Percentiles rank a stretch among this genome's conserved stretches.
These are phyloP conservation scores for Coniochaeta sp. DNA, from an alignment of 2,329 filamentous ascomycete genomes.

Conservation along the genomic window DNA sequence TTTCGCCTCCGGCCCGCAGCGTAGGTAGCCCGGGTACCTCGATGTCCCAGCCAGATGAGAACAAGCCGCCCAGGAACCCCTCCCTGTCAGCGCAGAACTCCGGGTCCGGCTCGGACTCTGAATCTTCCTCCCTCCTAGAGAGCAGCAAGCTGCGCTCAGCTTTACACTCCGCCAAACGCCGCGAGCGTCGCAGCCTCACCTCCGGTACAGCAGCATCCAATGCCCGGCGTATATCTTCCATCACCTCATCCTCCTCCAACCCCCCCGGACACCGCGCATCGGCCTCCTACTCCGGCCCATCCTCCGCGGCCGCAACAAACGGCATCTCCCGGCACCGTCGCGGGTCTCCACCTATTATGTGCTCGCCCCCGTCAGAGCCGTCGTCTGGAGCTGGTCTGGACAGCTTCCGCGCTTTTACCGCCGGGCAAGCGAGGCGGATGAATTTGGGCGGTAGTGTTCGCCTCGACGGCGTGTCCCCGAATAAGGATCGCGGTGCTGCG, in stretches of 20 bases:
- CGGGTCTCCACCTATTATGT: conserved; percentile 47
- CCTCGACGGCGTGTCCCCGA: conserved; percentile 16
- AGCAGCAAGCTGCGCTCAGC: conserved; percentile 47
- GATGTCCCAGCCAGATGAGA: conserved; percentile 33
- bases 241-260: conserved; percentile 25
- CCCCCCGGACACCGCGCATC: conserved; percentile 19
- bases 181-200: conserved; percentile 32
- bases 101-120: conserved; percentile 39
- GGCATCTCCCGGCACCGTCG: conserved; percentile 45
- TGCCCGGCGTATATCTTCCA: conserved; percentile 37
- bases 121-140: conserved; percentile 40
- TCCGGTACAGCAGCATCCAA: conserved; percentile 26
- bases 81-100: conserved; percentile 15
- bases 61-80: conserved; percentile 39
- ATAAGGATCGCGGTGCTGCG: conserved; percentile 8
- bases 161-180: conserved; percentile 45
- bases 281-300: conserved; percentile 28
- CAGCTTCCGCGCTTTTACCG: conserved; percentile 31
- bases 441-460: conserved; percentile 39
- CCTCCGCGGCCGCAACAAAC: conserved; percentile 41
- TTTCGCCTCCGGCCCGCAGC: conserved; percentile 32
- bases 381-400: conserved; percentile 4
- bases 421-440: conserved; percentile 52
- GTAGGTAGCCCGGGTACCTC: conserved; percentile 4
- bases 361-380: conserved; percentile 32